phyloP scores from a whole-genome alignment of 1,284 basidiomycete genomes.

The Malassezia restricta region DNA sequence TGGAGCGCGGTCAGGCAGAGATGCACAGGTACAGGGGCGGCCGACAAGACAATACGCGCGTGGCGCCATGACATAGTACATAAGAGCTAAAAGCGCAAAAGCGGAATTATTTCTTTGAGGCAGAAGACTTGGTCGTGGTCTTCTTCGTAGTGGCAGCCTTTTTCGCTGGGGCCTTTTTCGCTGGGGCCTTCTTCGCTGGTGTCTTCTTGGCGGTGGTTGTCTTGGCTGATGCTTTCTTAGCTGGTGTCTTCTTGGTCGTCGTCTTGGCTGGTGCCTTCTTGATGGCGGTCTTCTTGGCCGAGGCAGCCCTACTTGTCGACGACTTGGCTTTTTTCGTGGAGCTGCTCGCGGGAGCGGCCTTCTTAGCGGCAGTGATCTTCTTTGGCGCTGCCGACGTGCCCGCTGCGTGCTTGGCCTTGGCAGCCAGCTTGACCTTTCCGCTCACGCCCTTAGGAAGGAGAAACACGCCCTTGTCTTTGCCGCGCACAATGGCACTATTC shows the following conservation, averaged over 20 bases:
- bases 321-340: constrained; percentile 2
- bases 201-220: background rate
- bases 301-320: constrained; percentile 14
- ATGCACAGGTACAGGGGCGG: no score
- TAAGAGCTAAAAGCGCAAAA: no score
- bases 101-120: no score
- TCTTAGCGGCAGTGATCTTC: constrained; percentile 20
- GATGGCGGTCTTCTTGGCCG: constrained; percentile 8
- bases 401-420: constrained; percentile 51
- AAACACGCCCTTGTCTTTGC: constrained; percentile 67
- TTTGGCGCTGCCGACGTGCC: constrained; percentile 44
- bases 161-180: background rate
- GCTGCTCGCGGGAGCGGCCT: constrained; percentile 28
- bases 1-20: no score
- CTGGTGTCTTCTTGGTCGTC: constrained; percentile 39
- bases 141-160: no score
- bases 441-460: constrained; percentile 67
- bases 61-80: no score
- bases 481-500: constrained; percentile 64
- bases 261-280: constrained; percentile 21
- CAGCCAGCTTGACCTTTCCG: constrained; percentile 67
- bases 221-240: constrained; percentile 16
- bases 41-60: no score
- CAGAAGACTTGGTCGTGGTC: no score
- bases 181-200: background rate